Base-by-base conservation (phyloP, 139 green algal genomes). In the Volvox africanus region DNA sequence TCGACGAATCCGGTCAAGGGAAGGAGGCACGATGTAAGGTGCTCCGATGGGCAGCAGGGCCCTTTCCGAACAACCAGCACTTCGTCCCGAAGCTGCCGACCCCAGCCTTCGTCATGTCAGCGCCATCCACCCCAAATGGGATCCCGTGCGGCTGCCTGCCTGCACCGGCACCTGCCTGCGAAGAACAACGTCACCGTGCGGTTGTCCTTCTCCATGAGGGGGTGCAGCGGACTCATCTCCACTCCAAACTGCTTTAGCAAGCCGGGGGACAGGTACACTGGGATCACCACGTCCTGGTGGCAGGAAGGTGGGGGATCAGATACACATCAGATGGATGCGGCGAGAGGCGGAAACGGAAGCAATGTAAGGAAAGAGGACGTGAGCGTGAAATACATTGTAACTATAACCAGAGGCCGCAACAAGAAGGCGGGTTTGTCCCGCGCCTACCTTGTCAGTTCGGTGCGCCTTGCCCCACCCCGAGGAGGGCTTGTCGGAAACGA, bases 211-310 rank as follows among this genome's bases (percentile, higher is more conserved):
- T 62, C 73, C 55, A 78, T 62, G 19, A 65, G 32, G 2, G 88
- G 82, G 68, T 94, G 91, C 87, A 92, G 67, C 37, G 91, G 91
- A 11, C 62, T 88, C 22, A 22, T 80, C 6, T 91, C 61, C 62
- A 94, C 50, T n/a, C 75, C 82, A 71, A 92, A 92, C 24, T 90
- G 80, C 61, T 75, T 68, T 36, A 92, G 92, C 77, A 91, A 85
- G 1, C 88, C 86, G 17, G 84, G 55, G 2, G 78, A 76, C 50
- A 94, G 69, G 84, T 90, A 94, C 30, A 94, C 92, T 1, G 92
- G 92, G 55, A 94, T 89, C 1, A 94, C 92, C 26, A 94, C 67
- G 44, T 94, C 92, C 84, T 92, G 88, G 30, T 0, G 0, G 9
- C 44, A 55, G 44, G 44, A 55, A 55, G 44, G 44, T 55, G 44